phyloP scores from a whole-genome alignment of 768 basidiomycete species.

The Suillus hirtellus region DNA sequence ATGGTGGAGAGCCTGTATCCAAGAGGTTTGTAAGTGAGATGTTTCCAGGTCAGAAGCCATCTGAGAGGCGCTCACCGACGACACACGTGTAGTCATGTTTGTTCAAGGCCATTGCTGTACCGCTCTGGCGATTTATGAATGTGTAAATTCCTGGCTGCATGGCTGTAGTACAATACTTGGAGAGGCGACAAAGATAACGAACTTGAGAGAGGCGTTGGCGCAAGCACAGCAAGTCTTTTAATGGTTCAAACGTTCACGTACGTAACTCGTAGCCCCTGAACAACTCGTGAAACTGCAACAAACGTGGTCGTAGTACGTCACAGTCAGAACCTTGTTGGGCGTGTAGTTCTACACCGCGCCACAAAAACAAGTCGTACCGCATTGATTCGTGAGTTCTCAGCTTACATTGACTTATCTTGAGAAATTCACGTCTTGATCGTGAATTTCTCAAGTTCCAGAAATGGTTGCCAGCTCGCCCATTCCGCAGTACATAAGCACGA shows the following conservation, averaged over 20 bases:
- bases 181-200: background rate
- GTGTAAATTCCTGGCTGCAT: constrained; percentile 33
- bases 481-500: background rate
- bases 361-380: background rate
- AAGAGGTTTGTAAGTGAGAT: background rate
- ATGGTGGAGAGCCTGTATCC: constrained; percentile 29
- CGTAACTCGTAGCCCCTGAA: no score
- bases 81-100: constrained; percentile 22
- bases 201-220: background rate
- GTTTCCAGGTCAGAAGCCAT: constrained; percentile 2
- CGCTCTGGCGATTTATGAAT: constrained; percentile 33
- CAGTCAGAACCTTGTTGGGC: no score
- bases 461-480: background rate
- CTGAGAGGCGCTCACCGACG: constrained; percentile 18
- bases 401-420: background rate
- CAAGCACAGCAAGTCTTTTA: background rate
- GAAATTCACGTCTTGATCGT: background rate
- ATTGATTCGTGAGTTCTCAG: background rate
- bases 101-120: constrained; percentile 31
- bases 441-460: background rate
- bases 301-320: no score
- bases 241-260: no score
- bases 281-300: no score
- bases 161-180: background rate
- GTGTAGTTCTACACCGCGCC: background rate